Evolutionary conservation across 2,329 filamentous ascomycete species (phyloP), one percentile per base, ranked within the genome.

Genomic region (Diaporthe batatas): DNA sequence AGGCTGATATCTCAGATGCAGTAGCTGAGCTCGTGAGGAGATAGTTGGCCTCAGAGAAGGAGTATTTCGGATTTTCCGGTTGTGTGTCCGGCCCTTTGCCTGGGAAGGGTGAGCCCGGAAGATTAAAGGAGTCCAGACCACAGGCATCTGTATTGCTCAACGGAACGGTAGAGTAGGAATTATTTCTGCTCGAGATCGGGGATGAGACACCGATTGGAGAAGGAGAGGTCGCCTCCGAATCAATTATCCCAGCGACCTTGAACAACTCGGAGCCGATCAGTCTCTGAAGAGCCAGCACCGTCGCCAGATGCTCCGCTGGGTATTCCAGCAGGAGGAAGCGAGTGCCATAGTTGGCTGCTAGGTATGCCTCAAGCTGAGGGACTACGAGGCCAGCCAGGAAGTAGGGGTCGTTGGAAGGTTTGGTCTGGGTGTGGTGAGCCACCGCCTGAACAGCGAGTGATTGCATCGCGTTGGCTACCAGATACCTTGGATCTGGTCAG

Each of bases 381-480:
- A 91, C 83, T 29, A 92, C 84, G 2, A 91, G 82, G 0, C 87
- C 86, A 2, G 90, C 90, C 2, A 92, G 84, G 21, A 89, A 81
- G 29, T 85, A 82, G 1, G 88, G 84, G 76, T 89, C 87, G 21
- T 84, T 83, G 73, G 90, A 88, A 0, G 88, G 89, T 75, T 89
- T 89, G 71, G 87, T 85, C 42, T 85, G 83, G 4, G 84, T 84
- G 73, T 89, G 87, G 70, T 85, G 85, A 4, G 84, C 78, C 10
- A 88, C 79, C 1, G 85, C 84, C 72, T 88, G 88, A 1, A 86
- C 82, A 6, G 86, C 88, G 75, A 87, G 88, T 0, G 85, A 83
- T 78, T 91, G 89, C 86, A 91, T 89, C 6, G 88, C 88, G 75
- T 86, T 90, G 75, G 86, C 86, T 70, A 91, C 86, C 65, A 92